These are phyloP conservation scores for Leucosporidium creatinivorum DNA, from an alignment of 768 basidiomycete species.

Conservation along the genomic window DNA sequence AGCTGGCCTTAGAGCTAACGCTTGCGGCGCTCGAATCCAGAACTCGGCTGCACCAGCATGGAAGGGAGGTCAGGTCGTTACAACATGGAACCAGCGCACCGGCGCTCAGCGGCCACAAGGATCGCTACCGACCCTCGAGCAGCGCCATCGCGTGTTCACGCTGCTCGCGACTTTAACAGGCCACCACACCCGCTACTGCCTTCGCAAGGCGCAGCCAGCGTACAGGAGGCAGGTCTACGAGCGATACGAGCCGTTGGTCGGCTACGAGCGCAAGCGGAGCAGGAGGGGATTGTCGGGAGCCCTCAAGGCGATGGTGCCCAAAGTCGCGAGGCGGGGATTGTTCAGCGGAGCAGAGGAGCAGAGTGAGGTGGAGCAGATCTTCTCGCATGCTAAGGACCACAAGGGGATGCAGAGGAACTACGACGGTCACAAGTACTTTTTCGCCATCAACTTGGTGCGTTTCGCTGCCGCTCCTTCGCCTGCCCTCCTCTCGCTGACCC, in stretches of 20 bases:
- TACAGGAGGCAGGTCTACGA: constrained; percentile 78
- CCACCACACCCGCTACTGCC: constrained; percentile 65
- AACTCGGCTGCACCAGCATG: constrained; percentile 14
- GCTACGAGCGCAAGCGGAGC: constrained; percentile 54
- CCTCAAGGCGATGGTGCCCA: constrained; percentile 33
- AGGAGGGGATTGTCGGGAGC: constrained; percentile 36
- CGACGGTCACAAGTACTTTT: constrained; percentile 87
- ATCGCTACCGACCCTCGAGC: constrained; percentile 65
- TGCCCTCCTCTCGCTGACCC: not conserved
- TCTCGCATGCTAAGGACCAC: constrained; percentile 44
- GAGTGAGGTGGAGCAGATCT: constrained; percentile 35
- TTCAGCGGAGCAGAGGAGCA: constrained; percentile 22
- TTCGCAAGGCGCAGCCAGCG: constrained; percentile 68
- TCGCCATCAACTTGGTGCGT: constrained; percentile 78
- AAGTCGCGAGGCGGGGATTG: constrained; percentile 20
- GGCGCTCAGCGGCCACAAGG: constrained; percentile 25
- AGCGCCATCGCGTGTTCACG: constrained; percentile 76
- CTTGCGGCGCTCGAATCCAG: not conserved
- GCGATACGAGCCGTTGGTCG: constrained; percentile 75
- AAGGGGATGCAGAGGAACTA: constrained; percentile 28
- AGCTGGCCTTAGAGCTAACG: not conserved
- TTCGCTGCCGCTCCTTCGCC: constrained; percentile 1
- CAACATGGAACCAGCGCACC: constrained; percentile 29
- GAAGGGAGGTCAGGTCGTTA: constrained; percentile 26
- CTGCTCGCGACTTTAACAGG: constrained; percentile 78